phyloP scores from a whole-genome alignment of 805 yeast genomes.

The Wickerhamomyces bovis region DNA sequence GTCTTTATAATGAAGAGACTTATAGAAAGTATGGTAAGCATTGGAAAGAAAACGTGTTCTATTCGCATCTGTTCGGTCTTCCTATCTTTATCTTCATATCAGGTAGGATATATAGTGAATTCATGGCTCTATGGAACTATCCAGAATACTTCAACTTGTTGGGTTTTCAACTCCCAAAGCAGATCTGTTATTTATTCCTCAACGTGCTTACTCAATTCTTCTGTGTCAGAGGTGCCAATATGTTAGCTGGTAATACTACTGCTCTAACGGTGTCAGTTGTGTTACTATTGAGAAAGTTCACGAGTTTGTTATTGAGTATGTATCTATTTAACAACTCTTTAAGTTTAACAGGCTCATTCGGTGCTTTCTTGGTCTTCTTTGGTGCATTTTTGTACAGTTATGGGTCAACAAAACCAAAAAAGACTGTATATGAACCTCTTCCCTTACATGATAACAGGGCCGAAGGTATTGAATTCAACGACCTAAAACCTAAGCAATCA shows the following conservation, averaged over 20 bases:
- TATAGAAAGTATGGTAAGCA: conserved; percentile 44
- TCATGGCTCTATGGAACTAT: conserved; percentile 18
- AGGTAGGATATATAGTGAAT: conserved; percentile 28
- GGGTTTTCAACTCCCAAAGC: conserved; percentile 21
- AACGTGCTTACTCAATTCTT: conserved; percentile 51
- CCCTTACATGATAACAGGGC: conserved; percentile 11
- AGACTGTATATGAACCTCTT: conserved; percentile 10
- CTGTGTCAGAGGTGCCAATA: conserved; percentile 66
- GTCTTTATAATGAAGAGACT: conserved; percentile 49
- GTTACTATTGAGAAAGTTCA: conserved; percentile 54
- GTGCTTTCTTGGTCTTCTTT: conserved; percentile 44
- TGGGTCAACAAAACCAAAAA: conserved; percentile 23
- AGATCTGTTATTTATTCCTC: conserved; percentile 27
- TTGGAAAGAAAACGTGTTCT: conserved; percentile 65
- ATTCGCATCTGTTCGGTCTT: conserved; percentile 48
- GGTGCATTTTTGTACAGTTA: conserved; percentile 48
- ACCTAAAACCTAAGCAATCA: background rate
- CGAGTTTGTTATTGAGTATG: conserved; percentile 53
- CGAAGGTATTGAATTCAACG: background rate
- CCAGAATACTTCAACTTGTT: conserved; percentile 16
- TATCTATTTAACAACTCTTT: conserved; percentile 43
- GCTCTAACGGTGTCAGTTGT: conserved; percentile 61
- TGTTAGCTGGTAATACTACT: conserved; percentile 48
- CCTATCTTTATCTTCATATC: conserved; percentile 43
- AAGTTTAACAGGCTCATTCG: conserved; percentile 33